phyloP scores from a whole-genome alignment of 306 rosid species.

The Dalbergia cochinchinensis region DNA sequence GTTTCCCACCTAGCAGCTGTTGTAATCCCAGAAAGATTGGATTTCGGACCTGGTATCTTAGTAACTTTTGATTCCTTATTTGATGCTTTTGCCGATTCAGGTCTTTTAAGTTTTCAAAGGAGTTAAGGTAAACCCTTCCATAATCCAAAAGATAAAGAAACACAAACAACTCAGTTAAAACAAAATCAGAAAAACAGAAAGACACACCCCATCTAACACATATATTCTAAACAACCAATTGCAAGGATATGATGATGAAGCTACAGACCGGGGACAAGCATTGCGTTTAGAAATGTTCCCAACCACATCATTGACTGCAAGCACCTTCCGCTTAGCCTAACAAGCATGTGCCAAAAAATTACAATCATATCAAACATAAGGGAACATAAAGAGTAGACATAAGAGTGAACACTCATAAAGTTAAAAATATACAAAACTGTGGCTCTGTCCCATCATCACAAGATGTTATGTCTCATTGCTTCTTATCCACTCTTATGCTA shows the following conservation, averaged over 20 bases:
- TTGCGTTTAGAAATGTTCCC: conserved; percentile 70
- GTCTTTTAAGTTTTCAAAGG: conserved; percentile 65
- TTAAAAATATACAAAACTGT: too few species aligned
- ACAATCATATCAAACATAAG: background rate
- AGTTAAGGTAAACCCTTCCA: conserved; percentile 65
- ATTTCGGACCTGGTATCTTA: conserved; percentile 60
- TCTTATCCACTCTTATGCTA: too few species aligned
- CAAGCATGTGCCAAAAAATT: conserved; percentile 18
- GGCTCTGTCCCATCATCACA: too few species aligned
- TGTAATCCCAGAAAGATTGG: conserved; percentile 47
- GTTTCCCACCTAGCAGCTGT: conserved; percentile 55
- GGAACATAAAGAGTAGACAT: too few species aligned
- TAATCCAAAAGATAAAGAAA: conserved; percentile 33
- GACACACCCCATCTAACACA: conserved; percentile 18
- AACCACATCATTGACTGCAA: conserved; percentile 58
- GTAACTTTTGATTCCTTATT: conserved; percentile 60
- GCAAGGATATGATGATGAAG: conserved; percentile 88
- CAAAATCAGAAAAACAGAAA: background rate
- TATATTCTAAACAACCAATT: conserved; percentile 22
- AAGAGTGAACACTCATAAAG: too few species aligned
- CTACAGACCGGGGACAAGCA: conserved; percentile 69
- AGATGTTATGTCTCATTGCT: too few species aligned
- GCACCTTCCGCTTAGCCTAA: conserved; percentile 77
- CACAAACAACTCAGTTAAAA: conserved; percentile 23
- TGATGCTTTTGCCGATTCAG: conserved; percentile 54